Base-by-base conservation (phyloP, 73 alveolate genomes). In the Diophrys appendiculata region DNA sequence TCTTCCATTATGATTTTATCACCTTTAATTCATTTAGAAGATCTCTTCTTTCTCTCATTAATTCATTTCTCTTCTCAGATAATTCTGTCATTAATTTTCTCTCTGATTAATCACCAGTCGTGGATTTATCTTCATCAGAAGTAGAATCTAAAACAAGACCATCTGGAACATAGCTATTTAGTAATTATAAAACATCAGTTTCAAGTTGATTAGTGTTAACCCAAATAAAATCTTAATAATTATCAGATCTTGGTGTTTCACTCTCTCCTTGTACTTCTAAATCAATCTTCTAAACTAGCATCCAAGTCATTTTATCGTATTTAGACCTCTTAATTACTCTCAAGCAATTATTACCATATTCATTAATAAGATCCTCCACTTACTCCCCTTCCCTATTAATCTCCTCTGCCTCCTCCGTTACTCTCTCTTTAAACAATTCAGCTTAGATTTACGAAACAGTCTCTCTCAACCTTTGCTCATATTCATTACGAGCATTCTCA, bases 31-130 rank as follows among this genome's bases (percentile, higher is more conserved):
- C 60, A 43, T 43, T 43, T 43, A 43, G 18, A 11, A 43, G 60
- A 43, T 43, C 60, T 43, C 60, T 43, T 43, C 60, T 43, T 43
- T 43, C 60, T 43, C n/a, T 43, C 60, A 43, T 43, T 43, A 43
- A 43, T 43, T 43, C 60, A 11, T 43, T 43, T 11, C n/a, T 11
- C 18, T 43, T 43, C 60, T 43, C 60, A 11, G 5, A 11, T 43
- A 43, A 43, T 43, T 43, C 60, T 11, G 5, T 11, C 5, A 43
- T 43, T 43, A 43, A 5, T 18, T 43, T 43, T 43, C 18, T 11
- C 18, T 43, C 60, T 11, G 60, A 5, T 43, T 43, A 11, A 43
- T 43, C 60, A 43, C 60, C 60, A 5, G 5, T 5, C 18, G 60
- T 43, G 5, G 60, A 43, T 43, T 5, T 11, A 43, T 43, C 60